Evolutionary conservation across 441 rosid species (phyloP).

Genomic region (Gossypium laxum): DNA sequence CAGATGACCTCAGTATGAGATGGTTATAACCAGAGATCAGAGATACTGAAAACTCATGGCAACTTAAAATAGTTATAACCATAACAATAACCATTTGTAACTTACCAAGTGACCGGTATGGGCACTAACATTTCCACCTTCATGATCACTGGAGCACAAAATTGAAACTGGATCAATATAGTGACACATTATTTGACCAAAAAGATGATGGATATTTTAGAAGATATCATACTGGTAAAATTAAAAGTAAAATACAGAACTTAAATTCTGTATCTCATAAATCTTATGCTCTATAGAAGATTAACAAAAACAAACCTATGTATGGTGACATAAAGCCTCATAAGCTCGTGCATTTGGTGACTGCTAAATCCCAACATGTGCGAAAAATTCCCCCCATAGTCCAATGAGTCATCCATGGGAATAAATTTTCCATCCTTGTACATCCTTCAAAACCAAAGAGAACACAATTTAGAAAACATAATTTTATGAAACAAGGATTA

Average conservation of each 20-base stretch:
- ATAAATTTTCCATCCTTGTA: slow-evolving; percentile 67
- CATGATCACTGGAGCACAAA: slow-evolving; percentile 69
- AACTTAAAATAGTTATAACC: not conserved
- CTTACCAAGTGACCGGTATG: slow-evolving; percentile 94
- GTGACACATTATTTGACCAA: not conserved
- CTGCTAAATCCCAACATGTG: slow-evolving; percentile 86
- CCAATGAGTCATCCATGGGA: slow-evolving; percentile 61
- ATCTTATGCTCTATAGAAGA: not conserved
- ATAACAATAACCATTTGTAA: slow-evolving; percentile 9
- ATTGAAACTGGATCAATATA: slow-evolving; percentile 5
- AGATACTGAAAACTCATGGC: not conserved
- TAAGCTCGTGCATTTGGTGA: slow-evolving; percentile 84
- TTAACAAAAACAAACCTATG: slow-evolving; percentile 51
- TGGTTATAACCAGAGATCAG: not conserved
- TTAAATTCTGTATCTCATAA: not conserved
- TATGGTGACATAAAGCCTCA: slow-evolving; percentile 94
- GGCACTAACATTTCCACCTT: slow-evolving; percentile 98
- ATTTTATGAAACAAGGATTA: not conserved
- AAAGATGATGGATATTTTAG: not conserved
- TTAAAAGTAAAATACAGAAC: not conserved
- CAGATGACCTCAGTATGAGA: not conserved
- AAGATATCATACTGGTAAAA: not conserved
- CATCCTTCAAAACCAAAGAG: slow-evolving; percentile 37
- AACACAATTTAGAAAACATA: not conserved
- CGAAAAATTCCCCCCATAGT: slow-evolving; percentile 84